Base-by-base conservation (phyloP, 2,329 filamentous ascomycete species). In the Trichoderma oligosporum region DNA sequence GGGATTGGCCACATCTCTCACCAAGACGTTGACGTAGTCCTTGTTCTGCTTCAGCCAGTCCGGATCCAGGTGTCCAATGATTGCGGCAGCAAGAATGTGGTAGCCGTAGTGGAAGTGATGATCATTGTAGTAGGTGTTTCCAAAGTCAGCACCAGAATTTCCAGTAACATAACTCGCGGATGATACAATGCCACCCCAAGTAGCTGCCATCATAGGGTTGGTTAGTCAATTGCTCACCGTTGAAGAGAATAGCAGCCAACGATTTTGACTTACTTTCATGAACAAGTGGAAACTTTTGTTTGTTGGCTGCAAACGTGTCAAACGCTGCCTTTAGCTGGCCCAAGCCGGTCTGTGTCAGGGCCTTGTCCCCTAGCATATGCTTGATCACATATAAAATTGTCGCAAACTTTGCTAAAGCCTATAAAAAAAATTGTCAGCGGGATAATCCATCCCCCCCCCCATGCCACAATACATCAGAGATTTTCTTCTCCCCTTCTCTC, bases 91-190 rank as follows among this genome's bases (percentile, higher is more conserved):
- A 57, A 95, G 88, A 61, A 97, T 87, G 71, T 95, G 94, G 68
- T 97, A 97, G 29, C 90, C 91, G 66, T 89, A 92, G 66, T 89
- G 87, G 64, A 87, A 87, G 67, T 88, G 84, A 63, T 87, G 85
- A 65, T 88, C 85, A 64, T 88, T 93, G 76, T 92, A 93, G 67
- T 84, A 88, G 1, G 87, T 89, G 70, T 97, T 97, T 61, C 94
- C 94, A 73, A 96, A 97, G 68, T 97, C 94, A 0, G 79, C 80
- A 2, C 85, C 84, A 4, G 82, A 71, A 61, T 95, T 82, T 1
- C 84, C 85, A 1, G 84, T 88, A 14, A 68, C 69, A 68, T 92
- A 96, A 4, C 85, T 83, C 8, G 86, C 88, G 6, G 84, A 84
- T 4, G 89, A 94, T 8, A 94, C 88, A 6, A 91, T 75, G 1